Base-by-base conservation (phyloP, 208 protist species). In the Strigomonas culicis region DNA sequence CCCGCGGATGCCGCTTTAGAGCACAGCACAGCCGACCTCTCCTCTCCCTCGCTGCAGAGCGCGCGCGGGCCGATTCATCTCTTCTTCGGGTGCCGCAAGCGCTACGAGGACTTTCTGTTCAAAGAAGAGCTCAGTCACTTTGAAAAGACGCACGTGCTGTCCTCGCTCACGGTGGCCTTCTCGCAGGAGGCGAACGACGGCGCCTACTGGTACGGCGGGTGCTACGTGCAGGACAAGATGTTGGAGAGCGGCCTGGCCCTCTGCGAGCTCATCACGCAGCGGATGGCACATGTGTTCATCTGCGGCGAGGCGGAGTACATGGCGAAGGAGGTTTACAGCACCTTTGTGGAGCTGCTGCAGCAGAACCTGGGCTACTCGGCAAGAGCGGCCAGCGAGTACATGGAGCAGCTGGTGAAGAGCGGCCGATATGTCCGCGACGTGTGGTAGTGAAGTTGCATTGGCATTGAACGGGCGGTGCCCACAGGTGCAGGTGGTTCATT, bases 161-260 rank as follows among this genome's bases (percentile, higher is more conserved):
- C 59, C 28, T 75, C 77, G 19, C 62, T 83, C 30, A 72, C 71
- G 8, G 72, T 84, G 0, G 84, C 79, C 67, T 86, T 86, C 51
- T 90, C 84, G 2, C 70, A 79, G 3, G 75, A 87, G 63, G 28
- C 65, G n/a, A 82, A 84, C 58, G 71, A 84, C 21, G 86, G 77
- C 27, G 34, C 68, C 15, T 70, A 79, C 63, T 86, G 72, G 72
- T 83, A 88, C 56, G 78, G 79, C 30, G 79, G 80, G 4, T 75
- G 59, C 64, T 91, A 93, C 58, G 84, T 93, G 32, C 87, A 93
- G 67, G 81, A 93, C 65, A 68, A 70, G 25, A 46, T 91, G 51
- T 22, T 60, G 31, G 75, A 86, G 64, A 67, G 70, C 56, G 65
- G 55, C 11, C 52, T 68, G 28, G 55, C 44, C 11, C 30, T 89